These are phyloP conservation scores for Mycosarcoma maydis DNA, from an alignment of 1,284 basidiomycete genomes.

Conservation along the genomic window DNA sequence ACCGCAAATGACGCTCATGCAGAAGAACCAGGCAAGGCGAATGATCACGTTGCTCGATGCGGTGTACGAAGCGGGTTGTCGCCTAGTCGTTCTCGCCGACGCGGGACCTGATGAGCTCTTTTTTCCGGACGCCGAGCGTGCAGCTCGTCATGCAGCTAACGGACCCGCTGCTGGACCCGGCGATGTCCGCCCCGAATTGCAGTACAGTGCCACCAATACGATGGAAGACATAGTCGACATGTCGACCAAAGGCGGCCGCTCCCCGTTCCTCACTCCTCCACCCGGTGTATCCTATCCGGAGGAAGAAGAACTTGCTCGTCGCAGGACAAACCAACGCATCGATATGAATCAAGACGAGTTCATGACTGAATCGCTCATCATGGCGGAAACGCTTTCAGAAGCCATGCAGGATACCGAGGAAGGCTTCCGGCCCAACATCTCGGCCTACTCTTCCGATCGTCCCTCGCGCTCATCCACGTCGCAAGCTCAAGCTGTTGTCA, in stretches of 20 bases:
- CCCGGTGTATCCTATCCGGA: slow-evolving; percentile 37
- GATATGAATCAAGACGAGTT: slow-evolving; percentile 39
- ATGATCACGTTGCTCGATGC: slow-evolving; percentile 80
- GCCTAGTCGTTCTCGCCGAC: slow-evolving; percentile 69
- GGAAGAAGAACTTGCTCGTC: slow-evolving; percentile 20
- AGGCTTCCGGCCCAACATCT: slow-evolving; percentile 74
- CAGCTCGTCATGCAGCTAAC: slow-evolving; percentile 22
- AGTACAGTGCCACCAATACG: neutral
- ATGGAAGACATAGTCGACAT: slow-evolving; percentile 49
- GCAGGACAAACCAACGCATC: slow-evolving; percentile 17
- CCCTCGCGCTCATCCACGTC: neutral
- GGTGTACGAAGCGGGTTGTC: slow-evolving; percentile 70
- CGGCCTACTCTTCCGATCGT: slow-evolving; percentile 69
- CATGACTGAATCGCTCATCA: slow-evolving; percentile 70
- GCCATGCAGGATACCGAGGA: slow-evolving; percentile 70
- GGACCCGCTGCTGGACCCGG: slow-evolving; percentile 44
- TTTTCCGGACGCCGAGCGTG: slow-evolving; percentile 70
- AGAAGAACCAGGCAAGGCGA: slow-evolving; percentile 77
- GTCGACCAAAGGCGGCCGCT: slow-evolving; percentile 41
- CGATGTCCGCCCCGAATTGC: slow-evolving; percentile 29
- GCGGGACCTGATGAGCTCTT: slow-evolving; percentile 72
- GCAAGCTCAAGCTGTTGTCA: neutral
- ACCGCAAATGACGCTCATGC: slow-evolving; percentile 72
- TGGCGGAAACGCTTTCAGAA: slow-evolving; percentile 74
- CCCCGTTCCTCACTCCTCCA: slow-evolving; percentile 36